Evolutionary conservation across 768 basidiomycete species (phyloP).

Genomic region (Boletus edulis): DNA sequence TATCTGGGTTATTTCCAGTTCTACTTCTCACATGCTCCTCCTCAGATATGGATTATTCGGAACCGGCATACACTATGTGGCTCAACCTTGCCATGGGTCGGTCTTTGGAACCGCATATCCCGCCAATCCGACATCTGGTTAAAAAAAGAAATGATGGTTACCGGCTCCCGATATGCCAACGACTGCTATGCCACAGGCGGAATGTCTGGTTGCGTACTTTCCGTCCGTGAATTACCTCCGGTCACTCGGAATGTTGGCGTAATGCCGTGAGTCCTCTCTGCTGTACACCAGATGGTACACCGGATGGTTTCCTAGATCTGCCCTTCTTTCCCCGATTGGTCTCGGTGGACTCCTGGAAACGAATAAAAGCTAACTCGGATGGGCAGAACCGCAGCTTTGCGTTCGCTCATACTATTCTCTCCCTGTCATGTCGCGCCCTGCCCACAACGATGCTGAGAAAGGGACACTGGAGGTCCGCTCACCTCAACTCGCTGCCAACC

Average conservation of each 20-base stretch:
- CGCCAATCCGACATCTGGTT: not conserved
- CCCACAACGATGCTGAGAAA: conserved; percentile 56
- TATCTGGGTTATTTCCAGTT: conserved; percentile 12
- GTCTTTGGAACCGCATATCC: not conserved
- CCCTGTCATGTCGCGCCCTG: conserved; percentile 42
- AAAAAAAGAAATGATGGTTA: conserved; percentile 4
- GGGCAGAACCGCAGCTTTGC: not conserved
- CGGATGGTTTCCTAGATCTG: conserved; percentile 19
- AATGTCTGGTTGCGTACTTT: not conserved
- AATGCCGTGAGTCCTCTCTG: conserved; percentile 11
- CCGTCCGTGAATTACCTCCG: not conserved
- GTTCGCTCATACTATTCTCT: conserved; percentile 1
- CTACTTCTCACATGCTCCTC: conserved; percentile 7
- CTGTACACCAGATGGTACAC: not conserved
- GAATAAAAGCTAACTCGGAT: conserved; percentile 25
- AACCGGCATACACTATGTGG: conserved; percentile 4
- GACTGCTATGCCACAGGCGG: conserved; percentile 4
- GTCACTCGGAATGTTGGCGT: conserved; percentile 13
- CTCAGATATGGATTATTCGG: conserved; percentile 1
- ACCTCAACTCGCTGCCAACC: conserved; percentile 27
- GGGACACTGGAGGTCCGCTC: conserved; percentile 49
- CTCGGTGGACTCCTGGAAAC: not conserved
- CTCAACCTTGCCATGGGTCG: not conserved
- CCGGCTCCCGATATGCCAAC: conserved; percentile 10
- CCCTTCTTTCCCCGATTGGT: conserved; percentile 11